Evolutionary conservation across 1,284 basidiomycete species (phyloP).

Genomic region (Porphyrellus sp.): DNA sequence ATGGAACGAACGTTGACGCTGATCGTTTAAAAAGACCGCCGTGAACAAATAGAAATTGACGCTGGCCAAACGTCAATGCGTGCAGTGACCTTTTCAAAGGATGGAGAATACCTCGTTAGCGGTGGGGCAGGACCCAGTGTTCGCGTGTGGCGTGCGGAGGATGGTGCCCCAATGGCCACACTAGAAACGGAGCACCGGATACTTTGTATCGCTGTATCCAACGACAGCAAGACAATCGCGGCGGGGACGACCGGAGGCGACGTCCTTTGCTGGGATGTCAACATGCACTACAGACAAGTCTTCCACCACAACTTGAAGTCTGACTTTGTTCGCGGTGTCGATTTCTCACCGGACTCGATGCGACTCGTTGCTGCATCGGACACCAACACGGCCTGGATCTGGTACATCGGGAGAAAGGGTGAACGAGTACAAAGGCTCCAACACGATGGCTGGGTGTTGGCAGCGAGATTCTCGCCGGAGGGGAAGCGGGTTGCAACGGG

Average conservation of each 20-base stretch:
- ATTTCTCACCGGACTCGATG: not conserved
- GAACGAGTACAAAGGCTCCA: not conserved
- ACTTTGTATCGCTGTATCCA: not conserved
- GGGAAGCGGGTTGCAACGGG: not conserved
- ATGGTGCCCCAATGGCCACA: not conserved
- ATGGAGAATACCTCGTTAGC: not conserved
- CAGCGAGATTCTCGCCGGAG: not conserved
- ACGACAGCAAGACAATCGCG: not conserved
- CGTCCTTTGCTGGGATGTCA: not conserved
- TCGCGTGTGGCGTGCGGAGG: not conserved
- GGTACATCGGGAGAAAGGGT: not conserved
- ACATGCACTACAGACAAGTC: not conserved
- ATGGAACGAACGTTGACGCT: too few relatives aligned
- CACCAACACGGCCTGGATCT: not conserved
- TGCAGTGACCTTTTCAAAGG: not conserved
- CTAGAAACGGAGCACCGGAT: not conserved
- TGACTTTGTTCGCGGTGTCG: not conserved
- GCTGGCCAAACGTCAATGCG: too few relatives aligned
- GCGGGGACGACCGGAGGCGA: not conserved
- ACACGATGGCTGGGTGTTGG: not conserved
- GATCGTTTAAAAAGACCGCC: too few relatives aligned
- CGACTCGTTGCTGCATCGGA: not conserved
- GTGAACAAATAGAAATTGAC: too few relatives aligned
- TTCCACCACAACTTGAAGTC: not conserved
- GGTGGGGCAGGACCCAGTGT: not conserved